These are phyloP conservation scores for Fusarium sp. DNA, from an alignment of 2,329 filamentous ascomycete genomes.

Conservation along the genomic window DNA sequence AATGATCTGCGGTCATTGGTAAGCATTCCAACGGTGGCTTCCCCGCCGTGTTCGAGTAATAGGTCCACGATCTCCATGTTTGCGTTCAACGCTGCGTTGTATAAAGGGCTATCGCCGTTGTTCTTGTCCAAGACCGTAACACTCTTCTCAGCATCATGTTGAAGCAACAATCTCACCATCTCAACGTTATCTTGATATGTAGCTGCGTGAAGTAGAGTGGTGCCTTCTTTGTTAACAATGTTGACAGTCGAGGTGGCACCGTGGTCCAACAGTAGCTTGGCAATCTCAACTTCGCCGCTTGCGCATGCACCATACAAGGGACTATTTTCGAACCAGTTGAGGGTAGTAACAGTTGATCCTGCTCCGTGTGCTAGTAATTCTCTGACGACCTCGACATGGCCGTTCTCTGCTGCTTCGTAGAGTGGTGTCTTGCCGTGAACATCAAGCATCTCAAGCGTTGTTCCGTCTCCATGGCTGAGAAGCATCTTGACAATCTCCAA, in stretches of 20 bases:
- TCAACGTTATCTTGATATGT: not conserved
- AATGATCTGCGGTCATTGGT: not conserved
- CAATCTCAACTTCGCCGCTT: not conserved
- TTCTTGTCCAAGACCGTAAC: not conserved
- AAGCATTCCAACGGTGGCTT: not conserved
- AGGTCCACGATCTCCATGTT: accelerated
- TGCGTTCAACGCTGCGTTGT: accelerated
- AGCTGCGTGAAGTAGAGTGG: not conserved
- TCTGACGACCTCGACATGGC: accelerated
- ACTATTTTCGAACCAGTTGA: accelerated
- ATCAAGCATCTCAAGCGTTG: not conserved
- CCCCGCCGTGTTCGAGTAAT: not conserved
- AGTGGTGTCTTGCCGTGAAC: not conserved
- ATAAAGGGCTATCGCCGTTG: not conserved
- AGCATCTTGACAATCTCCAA: not conserved
- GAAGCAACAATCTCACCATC: not conserved
- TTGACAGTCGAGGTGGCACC: not conserved
- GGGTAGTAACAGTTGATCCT: accelerated
- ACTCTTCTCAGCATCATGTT: not conserved
- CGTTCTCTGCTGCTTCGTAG: not conserved
- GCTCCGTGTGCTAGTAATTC: not conserved
- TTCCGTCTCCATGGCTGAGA: not conserved
- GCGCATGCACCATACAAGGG: not conserved
- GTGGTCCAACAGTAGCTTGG: not conserved
- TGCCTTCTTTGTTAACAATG: not conserved